A percentile compares a stretch with the other conserved stretches of the same genome.
Evolutionary conservation across 371 early-diverging fungal genomes (phyloP).

Genomic region (Rhizopus arrhizus): DNA sequence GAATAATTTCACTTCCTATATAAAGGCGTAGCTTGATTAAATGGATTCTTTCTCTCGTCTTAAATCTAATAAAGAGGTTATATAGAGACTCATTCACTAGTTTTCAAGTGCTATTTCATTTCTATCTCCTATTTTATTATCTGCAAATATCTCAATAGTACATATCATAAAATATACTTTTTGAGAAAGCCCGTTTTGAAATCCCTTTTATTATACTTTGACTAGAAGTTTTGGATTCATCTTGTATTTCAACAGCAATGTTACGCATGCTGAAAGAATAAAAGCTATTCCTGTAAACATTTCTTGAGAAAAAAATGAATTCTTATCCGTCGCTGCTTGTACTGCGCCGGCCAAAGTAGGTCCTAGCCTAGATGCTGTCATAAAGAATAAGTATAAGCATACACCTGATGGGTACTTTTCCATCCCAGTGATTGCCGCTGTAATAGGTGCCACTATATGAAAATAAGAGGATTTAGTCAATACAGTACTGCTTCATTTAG

Average conservation of each 20-base stretch:
- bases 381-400: slow-evolving; percentile 36
- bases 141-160: too few relatives aligned
- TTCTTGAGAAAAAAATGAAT: slow-evolving; percentile 39
- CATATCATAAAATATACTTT: too few relatives aligned
- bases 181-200: too few relatives aligned
- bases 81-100: too few relatives aligned
- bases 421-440: slow-evolving; percentile 38
- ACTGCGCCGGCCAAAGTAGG: slow-evolving; percentile 44
- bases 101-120: too few relatives aligned
- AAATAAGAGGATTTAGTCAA: slow-evolving; percentile 6
- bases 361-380: slow-evolving; percentile 37
- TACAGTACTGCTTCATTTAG: neutral
- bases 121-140: too few relatives aligned
- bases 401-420: slow-evolving; percentile 47
- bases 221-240: slow-evolving; percentile 21
- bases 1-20: too few relatives aligned
- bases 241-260: slow-evolving; percentile 27
- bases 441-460: slow-evolving; percentile 44
- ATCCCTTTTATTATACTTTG: slow-evolving; percentile 15
- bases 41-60: too few relatives aligned
- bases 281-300: slow-evolving; percentile 43
- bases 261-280: slow-evolving; percentile 32
- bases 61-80: too few relatives aligned
- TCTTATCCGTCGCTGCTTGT: slow-evolving; percentile 27
- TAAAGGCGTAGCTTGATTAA: too few relatives aligned